Percentiles rank a stretch among this genome's conserved stretches.
Evolutionary conservation across 306 rosid species (phyloP).

Genomic region (Prinsepia uniflora): DNA sequence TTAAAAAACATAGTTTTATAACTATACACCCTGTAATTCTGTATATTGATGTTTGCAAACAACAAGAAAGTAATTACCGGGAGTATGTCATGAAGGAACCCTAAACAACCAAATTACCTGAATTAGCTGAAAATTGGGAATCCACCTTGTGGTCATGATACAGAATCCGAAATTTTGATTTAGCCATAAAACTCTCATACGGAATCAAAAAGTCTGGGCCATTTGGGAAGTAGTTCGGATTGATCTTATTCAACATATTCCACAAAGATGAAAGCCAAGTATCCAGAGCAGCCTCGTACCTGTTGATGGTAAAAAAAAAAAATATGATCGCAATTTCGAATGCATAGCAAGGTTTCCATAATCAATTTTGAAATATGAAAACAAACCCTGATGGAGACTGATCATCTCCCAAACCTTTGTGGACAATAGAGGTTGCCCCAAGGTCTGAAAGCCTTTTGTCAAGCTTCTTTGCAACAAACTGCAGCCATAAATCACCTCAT

Average conservation of each 20-base stretch:
- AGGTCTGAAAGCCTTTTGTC: slow-evolving; percentile 84
- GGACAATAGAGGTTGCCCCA: slow-evolving; percentile 64
- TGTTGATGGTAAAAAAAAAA: slow-evolving; percentile 19
- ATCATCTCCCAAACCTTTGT: slow-evolving; percentile 92
- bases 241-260: slow-evolving; percentile 44
- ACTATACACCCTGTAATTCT: background rate
- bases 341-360: background rate
- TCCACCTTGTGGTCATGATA: slow-evolving; percentile 52
- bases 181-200: slow-evolving; percentile 49
- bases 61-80: background rate
- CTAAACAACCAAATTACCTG: slow-evolving; percentile 49
- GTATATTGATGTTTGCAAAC: background rate
- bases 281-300: slow-evolving; percentile 95
- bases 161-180: slow-evolving; percentile 54
- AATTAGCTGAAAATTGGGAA: slow-evolving; percentile 36
- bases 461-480: slow-evolving; percentile 96
- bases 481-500: slow-evolving; percentile 17
- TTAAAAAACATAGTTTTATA: background rate
- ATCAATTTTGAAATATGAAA: background rate
- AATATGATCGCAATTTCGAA: background rate
- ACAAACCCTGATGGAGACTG: slow-evolving; percentile 92
- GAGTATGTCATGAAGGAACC: slow-evolving; percentile 1
- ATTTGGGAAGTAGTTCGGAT: slow-evolving; percentile 56
- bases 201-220: slow-evolving; percentile 51
- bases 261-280: slow-evolving; percentile 86